Base-by-base conservation (phyloP, 345 rosid genomes). In the Laguncularia racemosa region DNA sequence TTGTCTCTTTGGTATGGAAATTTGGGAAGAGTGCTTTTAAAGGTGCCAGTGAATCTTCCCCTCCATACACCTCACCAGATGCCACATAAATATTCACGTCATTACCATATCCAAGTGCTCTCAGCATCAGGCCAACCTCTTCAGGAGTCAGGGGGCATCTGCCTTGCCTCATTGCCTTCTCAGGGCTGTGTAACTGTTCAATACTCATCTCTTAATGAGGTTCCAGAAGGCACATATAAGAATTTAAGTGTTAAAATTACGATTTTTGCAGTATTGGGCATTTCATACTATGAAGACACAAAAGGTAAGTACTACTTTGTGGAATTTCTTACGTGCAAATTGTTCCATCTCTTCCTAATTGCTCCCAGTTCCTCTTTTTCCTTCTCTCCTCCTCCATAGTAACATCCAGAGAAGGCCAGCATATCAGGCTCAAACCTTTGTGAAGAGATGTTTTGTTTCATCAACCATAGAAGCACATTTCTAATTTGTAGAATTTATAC, bases 331-430 rank as follows among this genome's bases (percentile, higher is more conserved):
- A 93, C 97, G 80, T 88, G 99, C 73, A 90, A 77, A 62, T 88
- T 90, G 68, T 90, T 95, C 99, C 99, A 95, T 77, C 99, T 84
- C 78, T 72, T 90, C 45, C 97, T 74, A 71, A 95, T 90, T 10
- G 90, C 77, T 67, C 89, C 91, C 19, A 95, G 66, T 58, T 87
- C 96, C 69, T 64, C 78, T 52, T 71, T 85, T 76, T 95, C 99
- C 77, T 76, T 78, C 44, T 90, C 97, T 64, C 96, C 99, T 58
- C 99, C 99, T 33, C 99, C 97, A 40, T 95, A 95, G 73, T 95
- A 81, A 66, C 99, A 95, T 58, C 99, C 97, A 12, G 99, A 95
- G 86, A 95, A 90, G 53, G 96, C 99, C 56, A 95, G 91, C 99
- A 95, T 95, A 63, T 90, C 99, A 20, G 97, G 91, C 65, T 95